Conservation (phyloP, 441 rosid genomes). For the Rhodomyrtus psidioides region DNA sequence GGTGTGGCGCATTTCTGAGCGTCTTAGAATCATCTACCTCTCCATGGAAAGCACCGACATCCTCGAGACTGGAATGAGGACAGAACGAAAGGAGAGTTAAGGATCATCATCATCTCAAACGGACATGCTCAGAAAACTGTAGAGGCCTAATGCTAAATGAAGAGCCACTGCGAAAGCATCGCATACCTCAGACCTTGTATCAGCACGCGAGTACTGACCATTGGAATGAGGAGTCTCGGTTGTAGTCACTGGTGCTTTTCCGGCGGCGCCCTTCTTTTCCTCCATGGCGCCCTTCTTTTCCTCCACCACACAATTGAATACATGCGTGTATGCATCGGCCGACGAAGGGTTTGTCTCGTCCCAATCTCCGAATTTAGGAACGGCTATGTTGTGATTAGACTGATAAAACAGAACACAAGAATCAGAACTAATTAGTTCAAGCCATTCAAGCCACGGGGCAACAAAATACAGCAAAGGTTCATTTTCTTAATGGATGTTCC, state of each 20-base stretch:
- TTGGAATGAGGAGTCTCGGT: not conserved
- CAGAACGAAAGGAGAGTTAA: not conserved
- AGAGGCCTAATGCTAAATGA: not conserved
- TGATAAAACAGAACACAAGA: not conserved
- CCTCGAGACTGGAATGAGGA: not conserved
- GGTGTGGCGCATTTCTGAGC: not conserved
- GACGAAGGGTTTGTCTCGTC: conserved; percentile 3
- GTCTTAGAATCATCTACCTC: not conserved
- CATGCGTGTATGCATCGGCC: not conserved
- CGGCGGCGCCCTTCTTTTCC: not conserved
- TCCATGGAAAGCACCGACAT: conserved; percentile 1
- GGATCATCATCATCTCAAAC: not conserved
- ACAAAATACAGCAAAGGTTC: not conserved
- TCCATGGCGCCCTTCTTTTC: not conserved
- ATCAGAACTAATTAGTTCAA: not conserved
- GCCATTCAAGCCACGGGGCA: not conserved
- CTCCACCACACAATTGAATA: not conserved
- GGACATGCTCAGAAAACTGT: not conserved
- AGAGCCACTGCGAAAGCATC: not conserved
- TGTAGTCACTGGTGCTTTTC: not conserved
- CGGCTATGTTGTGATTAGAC: not conserved
- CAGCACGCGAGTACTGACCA: not conserved
- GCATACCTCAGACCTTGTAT: not conserved
- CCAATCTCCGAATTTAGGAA: conserved; percentile 13
- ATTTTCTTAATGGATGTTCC: not conserved